Evolutionary conservation across 2,329 filamentous ascomycete species (phyloP), one percentile per base, ranked within the genome.

Genomic region (Plenodomus tracheiphilus): DNA sequence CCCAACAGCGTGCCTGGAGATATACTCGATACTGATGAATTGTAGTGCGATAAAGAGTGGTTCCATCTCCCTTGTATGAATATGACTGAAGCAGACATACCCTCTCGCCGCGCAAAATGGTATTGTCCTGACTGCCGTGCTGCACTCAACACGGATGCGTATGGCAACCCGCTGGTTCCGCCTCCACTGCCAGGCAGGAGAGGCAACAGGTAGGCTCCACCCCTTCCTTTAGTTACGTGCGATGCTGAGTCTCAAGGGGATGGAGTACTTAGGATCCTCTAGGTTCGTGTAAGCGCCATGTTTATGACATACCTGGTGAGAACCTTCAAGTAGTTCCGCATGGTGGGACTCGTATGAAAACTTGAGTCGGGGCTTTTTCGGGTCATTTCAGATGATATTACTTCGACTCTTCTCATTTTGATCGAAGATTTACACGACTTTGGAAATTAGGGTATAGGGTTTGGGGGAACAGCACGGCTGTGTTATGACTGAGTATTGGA

Each of bases 61-160:
- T 94, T 93, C 69, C 89, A 94, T 67, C 79, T 94, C 35, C 84
- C 85, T 55, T 94, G 89, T 64, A 87, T 94, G 5, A 85, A 81
- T 4, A 76, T 94, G 56, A 66, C 64, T 28, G 77, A 79, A 6
- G 53, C 55, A 18, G 81, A 85, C 19, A 83, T 88, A 50, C 88
- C 89, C 10, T 81, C 85, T 2, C 79, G 87, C 16, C 87, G 87
- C 25, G 86, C 86, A 2, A 91, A 91, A 71, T 94, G 89, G 89
- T 94, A 91, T 64, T 94, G 89, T 70, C 88, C 88, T 1, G 85
- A 90, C 41, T 94, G 89, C 65, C 68, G 70, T 28, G 43, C 45
- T 8, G 37, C 54, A 13, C 54, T 72, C 13, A 48, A 58, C 20
- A 59, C 61, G 3, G 69, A 72, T 40, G 62, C 65, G 1, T 68